Conservation (phyloP, 2,329 filamentous ascomycete genomes). For the Xylaria multiplex region DNA sequence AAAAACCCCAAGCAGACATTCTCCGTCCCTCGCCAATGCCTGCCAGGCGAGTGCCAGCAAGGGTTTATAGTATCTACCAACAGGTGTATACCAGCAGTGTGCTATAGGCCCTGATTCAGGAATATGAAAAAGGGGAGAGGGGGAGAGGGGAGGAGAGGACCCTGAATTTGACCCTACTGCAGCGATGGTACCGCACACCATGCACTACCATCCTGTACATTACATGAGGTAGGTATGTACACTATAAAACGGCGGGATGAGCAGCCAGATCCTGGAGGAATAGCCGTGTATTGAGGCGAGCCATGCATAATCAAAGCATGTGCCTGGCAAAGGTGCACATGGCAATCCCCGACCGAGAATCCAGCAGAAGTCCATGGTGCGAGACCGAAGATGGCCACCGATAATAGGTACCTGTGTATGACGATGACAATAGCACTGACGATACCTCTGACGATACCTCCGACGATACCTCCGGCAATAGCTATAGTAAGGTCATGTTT, state of each 20-base stretch:
- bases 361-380: slow-evolving; percentile 14
- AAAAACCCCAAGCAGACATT: not conserved
- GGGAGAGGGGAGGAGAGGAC: slow-evolving; percentile 27
- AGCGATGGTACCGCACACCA: not conserved
- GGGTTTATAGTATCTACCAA: not conserved
- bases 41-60: not conserved
- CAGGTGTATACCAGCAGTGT: not conserved
- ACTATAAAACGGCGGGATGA: slow-evolving; percentile 12
- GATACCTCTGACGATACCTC: not conserved
- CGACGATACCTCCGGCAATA: slow-evolving; percentile 4
- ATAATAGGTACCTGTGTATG: not conserved
- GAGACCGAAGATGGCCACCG: slow-evolving; percentile 18
- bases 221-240: not conserved
- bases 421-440: slow-evolving; percentile 14
- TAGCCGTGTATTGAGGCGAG: slow-evolving; percentile 14
- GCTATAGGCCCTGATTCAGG: slow-evolving; percentile 17
- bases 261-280: slow-evolving; percentile 26
- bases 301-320: slow-evolving; percentile 31
- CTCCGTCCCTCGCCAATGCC: slow-evolving; percentile 18
- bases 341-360: slow-evolving; percentile 28
- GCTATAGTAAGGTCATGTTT: not conserved
- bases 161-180: slow-evolving; percentile 27
- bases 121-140: slow-evolving; percentile 21
- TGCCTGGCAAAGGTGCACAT: slow-evolving; percentile 32
- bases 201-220: slow-evolving; percentile 1